These are phyloP conservation scores for Lasiosphaeria hispida DNA, from an alignment of 495 filamentous ascomycete genomes.

Conservation along the genomic window DNA sequence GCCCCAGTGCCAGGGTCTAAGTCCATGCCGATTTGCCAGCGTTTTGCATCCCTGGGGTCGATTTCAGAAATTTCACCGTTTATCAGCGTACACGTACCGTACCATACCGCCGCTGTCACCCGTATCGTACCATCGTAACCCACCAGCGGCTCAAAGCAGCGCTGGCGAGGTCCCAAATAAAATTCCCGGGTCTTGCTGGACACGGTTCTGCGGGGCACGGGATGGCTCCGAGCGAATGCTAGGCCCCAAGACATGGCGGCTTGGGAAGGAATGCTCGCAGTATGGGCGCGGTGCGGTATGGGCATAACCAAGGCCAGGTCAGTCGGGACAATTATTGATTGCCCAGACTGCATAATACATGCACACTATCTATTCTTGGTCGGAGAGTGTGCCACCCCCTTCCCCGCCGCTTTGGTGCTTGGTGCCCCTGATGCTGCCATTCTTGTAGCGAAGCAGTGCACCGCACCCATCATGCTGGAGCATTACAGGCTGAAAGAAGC, in stretches of 20 bases:
- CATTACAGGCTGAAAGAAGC: conserved; percentile 11
- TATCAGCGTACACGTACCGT: too few relatives aligned
- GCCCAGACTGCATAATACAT: too few relatives aligned
- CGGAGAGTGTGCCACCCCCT: neutral
- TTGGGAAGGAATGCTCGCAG: too few relatives aligned
- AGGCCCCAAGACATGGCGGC: too few relatives aligned
- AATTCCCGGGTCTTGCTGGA: conserved; percentile 11
- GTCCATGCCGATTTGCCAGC: too few relatives aligned
- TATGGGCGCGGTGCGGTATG: too few relatives aligned
- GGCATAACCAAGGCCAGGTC: too few relatives aligned
- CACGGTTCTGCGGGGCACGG: conserved; percentile 11
- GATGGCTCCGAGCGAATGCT: neutral
- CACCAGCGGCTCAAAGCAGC: neutral
- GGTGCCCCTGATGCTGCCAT: neutral
- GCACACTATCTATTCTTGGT: neutral
- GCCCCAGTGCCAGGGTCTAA: too few relatives aligned
- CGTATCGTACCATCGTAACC: neutral
- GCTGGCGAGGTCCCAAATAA: neutral
- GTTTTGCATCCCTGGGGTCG: too few relatives aligned
- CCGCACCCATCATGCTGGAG: neutral
- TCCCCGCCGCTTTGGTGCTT: neutral
- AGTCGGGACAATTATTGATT: too few relatives aligned
- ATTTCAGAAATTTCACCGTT: too few relatives aligned
- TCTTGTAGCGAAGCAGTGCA: neutral
- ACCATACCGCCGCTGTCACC: too few relatives aligned